Evolutionary conservation across 805 yeast species (phyloP), one percentile per base, ranked within the genome.

Genomic region (Monosporozyma servazzii): DNA sequence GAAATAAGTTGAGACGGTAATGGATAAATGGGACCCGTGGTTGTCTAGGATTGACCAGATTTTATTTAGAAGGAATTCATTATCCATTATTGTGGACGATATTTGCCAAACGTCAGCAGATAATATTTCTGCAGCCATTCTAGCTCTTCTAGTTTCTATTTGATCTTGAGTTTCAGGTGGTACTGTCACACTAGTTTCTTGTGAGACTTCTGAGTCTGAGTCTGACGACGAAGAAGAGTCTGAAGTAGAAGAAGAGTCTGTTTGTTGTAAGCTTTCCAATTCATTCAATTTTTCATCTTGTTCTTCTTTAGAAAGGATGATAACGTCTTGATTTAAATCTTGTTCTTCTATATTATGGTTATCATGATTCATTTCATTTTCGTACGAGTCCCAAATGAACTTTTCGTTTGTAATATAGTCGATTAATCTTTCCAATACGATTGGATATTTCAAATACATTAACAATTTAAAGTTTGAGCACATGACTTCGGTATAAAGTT

Each of bases 81-180:
- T 79, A 58, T 86, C 90, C 84, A 91, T 82, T 52, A 93, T 82
- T 1, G 95, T 82, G 58, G 91, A 96, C 2, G 96, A 86, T 37
- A 93, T 74, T 2, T 95, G 84, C 96, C 96, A 91, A 9, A 88
- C 89, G 63, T 90, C 97, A 7, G 91, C 86, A 40, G 91, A 80
- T 47, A 91, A 73, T 42, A 91, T 84, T 64, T 93, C 98, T 2
- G 96, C 87, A 5, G 96, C 88, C 57, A 83, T 75, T 51, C 82
- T 82, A 0, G 88, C 82, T 56, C 77, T 65, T 57, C 75, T 62
- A 7, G 68, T 56, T 48, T 71, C 74, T 2, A 59, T 67, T 49
- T 69, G 71, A 49, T 70, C 70, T 27, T 69, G 69, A 5, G 71
- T 68, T 50, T 73, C 75, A 5, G 67, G 64, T n/a, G 66, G 66